A percentile compares a stretch with the other conserved stretches of the same genome.
These are phyloP conservation scores for Ceratocystis lukuohia DNA, from an alignment of 2,329 filamentous ascomycete genomes.

Conservation along the genomic window DNA sequence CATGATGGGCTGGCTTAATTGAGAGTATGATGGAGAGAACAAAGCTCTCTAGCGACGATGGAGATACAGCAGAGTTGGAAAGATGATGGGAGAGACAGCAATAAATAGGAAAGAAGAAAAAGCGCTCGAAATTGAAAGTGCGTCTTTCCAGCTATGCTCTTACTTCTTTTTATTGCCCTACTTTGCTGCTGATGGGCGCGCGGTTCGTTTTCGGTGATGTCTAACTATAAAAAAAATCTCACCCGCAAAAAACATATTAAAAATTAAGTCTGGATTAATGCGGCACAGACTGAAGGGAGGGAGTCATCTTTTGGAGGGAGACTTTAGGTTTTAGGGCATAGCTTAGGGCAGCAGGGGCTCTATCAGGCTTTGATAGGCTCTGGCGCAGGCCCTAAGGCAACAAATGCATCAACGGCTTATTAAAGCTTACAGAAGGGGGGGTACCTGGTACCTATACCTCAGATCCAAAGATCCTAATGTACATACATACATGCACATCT, in stretches of 20 bases:
- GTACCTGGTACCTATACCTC: not conserved
- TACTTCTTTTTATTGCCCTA: not conserved
- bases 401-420: not conserved
- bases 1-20: slow-evolving; percentile 36
- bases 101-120: not conserved
- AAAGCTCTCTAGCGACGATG: slow-evolving; percentile 1
- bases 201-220: slow-evolving; percentile 1
- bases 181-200: not conserved
- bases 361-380: not conserved
- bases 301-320: too few relatives aligned
- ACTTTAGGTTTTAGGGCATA: too few relatives aligned
- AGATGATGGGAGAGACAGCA: not conserved
- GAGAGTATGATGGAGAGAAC: slow-evolving; percentile 21
- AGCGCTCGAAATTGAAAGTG: not conserved
- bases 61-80: not conserved
- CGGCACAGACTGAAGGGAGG: too few relatives aligned
- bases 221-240: not conserved
- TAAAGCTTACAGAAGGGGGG: not conserved
- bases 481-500: too few relatives aligned
- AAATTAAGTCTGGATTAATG: not conserved
- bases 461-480: too few relatives aligned
- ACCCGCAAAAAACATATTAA: not conserved
- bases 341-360: not conserved
- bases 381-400: not conserved
- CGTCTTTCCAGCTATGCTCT: not conserved